These are phyloP conservation scores for Irpex sp. DNA, from an alignment of 1,284 basidiomycete genomes.

Conservation along the genomic window DNA sequence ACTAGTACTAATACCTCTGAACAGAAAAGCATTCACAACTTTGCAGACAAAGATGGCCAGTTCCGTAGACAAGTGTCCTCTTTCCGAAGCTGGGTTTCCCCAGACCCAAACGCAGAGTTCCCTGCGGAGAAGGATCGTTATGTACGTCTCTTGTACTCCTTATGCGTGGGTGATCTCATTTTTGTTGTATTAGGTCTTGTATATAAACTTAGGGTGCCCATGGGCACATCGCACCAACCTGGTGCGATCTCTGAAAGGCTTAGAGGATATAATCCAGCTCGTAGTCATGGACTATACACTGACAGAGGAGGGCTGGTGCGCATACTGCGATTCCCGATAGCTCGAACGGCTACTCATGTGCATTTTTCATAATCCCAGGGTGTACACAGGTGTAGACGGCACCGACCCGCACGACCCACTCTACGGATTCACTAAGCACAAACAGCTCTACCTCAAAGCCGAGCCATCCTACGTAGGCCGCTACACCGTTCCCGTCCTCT, in stretches of 20 bases:
- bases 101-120: slow-evolving; percentile 64
- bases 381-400: slow-evolving; percentile 69
- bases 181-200: background rate
- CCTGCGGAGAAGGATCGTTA: slow-evolving; percentile 73
- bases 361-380: slow-evolving; percentile 70
- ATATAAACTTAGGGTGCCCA: slow-evolving; percentile 26
- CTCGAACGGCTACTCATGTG: background rate
- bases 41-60: slow-evolving; percentile 60
- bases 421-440: slow-evolving; percentile 56
- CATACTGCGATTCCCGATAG: background rate
- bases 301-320: background rate
- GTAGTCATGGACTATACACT: slow-evolving; percentile 40
- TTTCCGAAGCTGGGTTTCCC: slow-evolving; percentile 67
- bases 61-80: slow-evolving; percentile 74
- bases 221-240: slow-evolving; percentile 95
- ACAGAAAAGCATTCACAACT: background rate
- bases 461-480: slow-evolving; percentile 69
- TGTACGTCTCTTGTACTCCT: background rate
- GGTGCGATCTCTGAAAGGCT: slow-evolving; percentile 85
- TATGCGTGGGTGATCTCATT: slow-evolving; percentile 25
- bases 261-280: slow-evolving; percentile 70
- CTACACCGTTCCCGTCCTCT: slow-evolving; percentile 89
- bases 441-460: slow-evolving; percentile 81
- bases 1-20: background rate
- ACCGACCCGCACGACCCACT: slow-evolving; percentile 72